These are phyloP conservation scores for Apiotrichum porosum DNA, from an alignment of 1,284 basidiomycete genomes.

Conservation along the genomic window DNA sequence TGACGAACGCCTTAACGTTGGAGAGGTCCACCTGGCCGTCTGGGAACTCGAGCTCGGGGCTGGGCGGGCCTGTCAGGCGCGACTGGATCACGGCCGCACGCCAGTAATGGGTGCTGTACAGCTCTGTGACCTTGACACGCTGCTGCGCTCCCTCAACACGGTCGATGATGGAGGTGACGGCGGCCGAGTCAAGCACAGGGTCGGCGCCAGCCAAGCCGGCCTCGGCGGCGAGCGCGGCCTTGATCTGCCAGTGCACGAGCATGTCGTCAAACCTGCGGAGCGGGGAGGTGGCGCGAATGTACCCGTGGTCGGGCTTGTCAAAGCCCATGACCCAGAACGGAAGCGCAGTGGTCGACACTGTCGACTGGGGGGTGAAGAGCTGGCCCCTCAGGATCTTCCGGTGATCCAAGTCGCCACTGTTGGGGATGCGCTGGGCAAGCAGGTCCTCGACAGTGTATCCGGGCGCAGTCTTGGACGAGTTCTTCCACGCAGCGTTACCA, in stretches of 20 bases:
- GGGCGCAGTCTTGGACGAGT: constrained; percentile 4
- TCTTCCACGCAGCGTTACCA: constrained; percentile 47
- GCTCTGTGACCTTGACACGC: constrained; percentile 18
- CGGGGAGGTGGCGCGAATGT: constrained; percentile 81
- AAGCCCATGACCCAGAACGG: constrained; percentile 69
- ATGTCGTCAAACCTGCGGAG: constrained; percentile 81
- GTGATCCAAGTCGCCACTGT: neutral
- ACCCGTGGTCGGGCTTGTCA: constrained; percentile 58
- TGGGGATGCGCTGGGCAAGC: constrained; percentile 2
- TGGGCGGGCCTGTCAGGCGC: constrained; percentile 3
- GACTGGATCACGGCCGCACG: constrained; percentile 16
- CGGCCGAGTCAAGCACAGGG: constrained; percentile 19
- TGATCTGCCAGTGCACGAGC: constrained; percentile 90
- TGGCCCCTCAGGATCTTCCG: neutral
- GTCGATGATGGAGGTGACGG: constrained; percentile 19
- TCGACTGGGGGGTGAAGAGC: neutral
- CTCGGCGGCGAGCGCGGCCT: constrained; percentile 57
- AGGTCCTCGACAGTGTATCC: constrained; percentile 3
- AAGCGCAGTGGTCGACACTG: constrained; percentile 2
- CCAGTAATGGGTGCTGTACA: constrained; percentile 28
- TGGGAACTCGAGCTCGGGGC: neutral
- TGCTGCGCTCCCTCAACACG: constrained; percentile 18
- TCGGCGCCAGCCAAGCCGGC: constrained; percentile 7
- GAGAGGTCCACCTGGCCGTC: neutral
- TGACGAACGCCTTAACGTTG: too few relatives aligned